A percentile compares a stretch with the other conserved stretches of the same genome.
These are phyloP conservation scores for Gymnopus androsaceus DNA, from an alignment of 1,284 basidiomycete species.

Conservation along the genomic window DNA sequence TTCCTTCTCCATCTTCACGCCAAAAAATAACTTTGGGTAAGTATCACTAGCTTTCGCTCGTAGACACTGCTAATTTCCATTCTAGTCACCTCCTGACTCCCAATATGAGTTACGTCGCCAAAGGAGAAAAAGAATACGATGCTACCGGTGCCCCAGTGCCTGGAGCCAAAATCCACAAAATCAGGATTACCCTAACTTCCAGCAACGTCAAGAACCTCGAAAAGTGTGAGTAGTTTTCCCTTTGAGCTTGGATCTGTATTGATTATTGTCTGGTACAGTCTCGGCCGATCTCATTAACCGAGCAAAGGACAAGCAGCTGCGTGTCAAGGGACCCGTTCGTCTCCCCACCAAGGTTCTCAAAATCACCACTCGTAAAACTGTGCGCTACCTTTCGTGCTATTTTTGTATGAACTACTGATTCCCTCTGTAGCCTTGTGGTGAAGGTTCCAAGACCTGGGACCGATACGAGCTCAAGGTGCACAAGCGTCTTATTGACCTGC, in stretches of 20 bases:
- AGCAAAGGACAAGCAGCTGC: slow-evolving; percentile 99
- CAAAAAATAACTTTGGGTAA: slow-evolving; percentile 42
- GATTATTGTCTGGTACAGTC: slow-evolving; percentile 55
- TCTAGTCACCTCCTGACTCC: slow-evolving; percentile 78
- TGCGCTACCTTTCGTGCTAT: slow-evolving; percentile 39
- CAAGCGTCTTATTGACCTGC: slow-evolving; percentile 99
- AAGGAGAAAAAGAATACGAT: slow-evolving; percentile 97
- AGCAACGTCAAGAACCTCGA: slow-evolving; percentile 98
- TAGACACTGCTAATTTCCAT: slow-evolving; percentile 2
- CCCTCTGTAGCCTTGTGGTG: slow-evolving; percentile 87
- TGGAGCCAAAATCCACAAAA: slow-evolving; percentile 96
- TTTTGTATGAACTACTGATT: not conserved
- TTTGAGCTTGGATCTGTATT: not conserved
- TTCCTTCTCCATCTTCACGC: slow-evolving; percentile 3
- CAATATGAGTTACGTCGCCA: slow-evolving; percentile 99
- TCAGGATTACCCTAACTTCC: slow-evolving; percentile 98
- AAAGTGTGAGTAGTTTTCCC: slow-evolving; percentile 73
- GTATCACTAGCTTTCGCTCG: slow-evolving; percentile 21
- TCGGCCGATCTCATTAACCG: slow-evolving; percentile 96
- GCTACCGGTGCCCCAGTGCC: slow-evolving; percentile 86
- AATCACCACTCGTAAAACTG: slow-evolving; percentile 98
- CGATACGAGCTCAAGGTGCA: slow-evolving; percentile 99
- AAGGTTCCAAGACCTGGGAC: slow-evolving; percentile 99
- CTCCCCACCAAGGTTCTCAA: slow-evolving; percentile 98
- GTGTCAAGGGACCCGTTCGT: slow-evolving; percentile 98